Base-by-base conservation (phyloP, 2,329 filamentous ascomycete species). In the Hypoxylon sp. region DNA sequence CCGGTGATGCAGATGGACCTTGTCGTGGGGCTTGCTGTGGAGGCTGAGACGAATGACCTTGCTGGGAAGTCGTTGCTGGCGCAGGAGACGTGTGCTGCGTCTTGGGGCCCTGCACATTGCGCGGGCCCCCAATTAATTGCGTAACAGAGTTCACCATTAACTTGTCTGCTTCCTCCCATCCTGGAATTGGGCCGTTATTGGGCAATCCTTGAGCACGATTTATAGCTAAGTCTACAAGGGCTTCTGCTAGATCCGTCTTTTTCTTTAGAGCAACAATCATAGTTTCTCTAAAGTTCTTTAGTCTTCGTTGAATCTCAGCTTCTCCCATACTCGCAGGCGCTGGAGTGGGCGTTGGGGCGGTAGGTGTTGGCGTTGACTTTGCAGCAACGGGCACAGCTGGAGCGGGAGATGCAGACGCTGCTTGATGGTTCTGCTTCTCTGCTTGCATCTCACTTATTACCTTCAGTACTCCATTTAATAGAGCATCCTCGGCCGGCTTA, bases 141-240 rank as follows among this genome's bases (percentile, higher is more conserved):
- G 57, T 61, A 9, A 69, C 62, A 40, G 66, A 65, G 34, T 68
- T 63, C 7, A 65, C 61, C 51, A 70, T 68, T 17, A 70, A 31
- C 12, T 61, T 56, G 30, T 69, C 62, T 32, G 63, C 67, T 45
- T 67, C 59, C 30, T 67, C 66, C 67, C 67, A 70, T 8, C 64
- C 63, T 38, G 57, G 57, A 40, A 66, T 55, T 7, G 58, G 58
- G 16, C 57, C 63, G 9, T 56, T 25, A 35, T 64, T 64, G 3
- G 67, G 63, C 12, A 69, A 48, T 15, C 67, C 67, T 44, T 63
- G 64, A 23, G 67, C 67, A 37, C 64, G 66, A 19, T 63, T 68
- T 30, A 70, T 67, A 5, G 67, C 67, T 11, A 65, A 62, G 25
- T 70, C 67, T 5, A 70, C 62, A 23, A 70, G 65, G 27, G 56